Base-by-base conservation (phyloP, 108 stramenopile genomes). In the Conticribra weissflogii region DNA sequence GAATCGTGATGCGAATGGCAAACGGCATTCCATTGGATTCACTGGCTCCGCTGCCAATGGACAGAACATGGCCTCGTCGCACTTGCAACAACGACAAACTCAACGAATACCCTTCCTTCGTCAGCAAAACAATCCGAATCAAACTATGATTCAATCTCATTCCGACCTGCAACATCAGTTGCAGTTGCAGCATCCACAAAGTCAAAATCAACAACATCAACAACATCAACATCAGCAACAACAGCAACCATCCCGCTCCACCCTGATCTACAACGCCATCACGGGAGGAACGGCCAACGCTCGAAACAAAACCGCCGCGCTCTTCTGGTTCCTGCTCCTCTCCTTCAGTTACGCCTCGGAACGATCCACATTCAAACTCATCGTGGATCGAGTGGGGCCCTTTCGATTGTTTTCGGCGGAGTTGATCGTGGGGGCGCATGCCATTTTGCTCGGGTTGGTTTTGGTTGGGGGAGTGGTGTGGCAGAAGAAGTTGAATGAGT, bases 321-420 rank as follows among this genome's bases (percentile, higher is more conserved):
- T 89, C 9, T 89, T 94, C 41, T 94, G 92, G 92, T 91, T 91
- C 52, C 25, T 86, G 21, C 54, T 87, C 9, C 76, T 94, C 1
- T 86, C 88, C 17, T 57, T 55, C 18, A 79, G 83, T 9, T 94
- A 94, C 69, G 86, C 90, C 7, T 64, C 66, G n/a, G 93, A 94
- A 59, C 81, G 93, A 59, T 79, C 76, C 22, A 86, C 90, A 3
- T 94, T 90, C 71, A 92, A 94, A 64, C 16, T 91, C 12, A 44
- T 94, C 34, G 88, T 92, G 46, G 93, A 94, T 71, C 75, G 86
- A 17, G 76, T 88, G n/a, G 93, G 87, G 7, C 90, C 90, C 23
- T 94, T 92, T 64, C 84, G 93, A 33, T 52, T 94, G 18, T 81
- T 94, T 30, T 66, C 85, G 3, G 93, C 88, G 15, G 86, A 87